Evolutionary conservation across 805 yeast genomes (phyloP).

Genomic region (Kluyveromyces nonfermentans): DNA sequence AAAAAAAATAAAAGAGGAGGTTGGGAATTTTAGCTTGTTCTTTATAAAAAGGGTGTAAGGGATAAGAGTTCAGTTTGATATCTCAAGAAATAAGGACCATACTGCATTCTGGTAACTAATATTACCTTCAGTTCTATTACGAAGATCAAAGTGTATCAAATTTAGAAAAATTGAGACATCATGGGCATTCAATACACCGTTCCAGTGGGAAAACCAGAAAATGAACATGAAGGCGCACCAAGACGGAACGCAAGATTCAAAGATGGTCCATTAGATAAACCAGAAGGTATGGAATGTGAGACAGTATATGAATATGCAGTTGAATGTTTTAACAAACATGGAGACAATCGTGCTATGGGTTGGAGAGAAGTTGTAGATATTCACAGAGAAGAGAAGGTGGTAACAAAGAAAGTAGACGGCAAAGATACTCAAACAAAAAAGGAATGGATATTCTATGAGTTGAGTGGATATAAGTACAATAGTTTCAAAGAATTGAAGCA

Average conservation of each 20-base stretch:
- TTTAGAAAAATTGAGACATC: neutral
- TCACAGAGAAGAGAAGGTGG: slow-evolving; percentile 64
- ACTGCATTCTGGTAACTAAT: neutral
- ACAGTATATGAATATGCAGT: slow-evolving; percentile 62
- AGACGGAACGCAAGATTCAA: slow-evolving; percentile 46
- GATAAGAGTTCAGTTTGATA: neutral
- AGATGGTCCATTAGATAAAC: slow-evolving; percentile 46
- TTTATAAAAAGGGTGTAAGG: neutral
- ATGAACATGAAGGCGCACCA: slow-evolving; percentile 74
- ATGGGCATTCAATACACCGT: slow-evolving; percentile 32
- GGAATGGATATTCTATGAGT: slow-evolving; percentile 80
- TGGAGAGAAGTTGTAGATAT: slow-evolving; percentile 69
- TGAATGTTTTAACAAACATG: slow-evolving; percentile 52
- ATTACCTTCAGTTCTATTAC: neutral
- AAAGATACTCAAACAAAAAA: slow-evolving; percentile 62
- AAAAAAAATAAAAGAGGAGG: neutral
- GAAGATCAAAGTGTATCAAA: neutral
- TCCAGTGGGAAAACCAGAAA: slow-evolving; percentile 57
- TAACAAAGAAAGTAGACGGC: slow-evolving; percentile 74
- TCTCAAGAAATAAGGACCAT: neutral
- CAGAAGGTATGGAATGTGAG: slow-evolving; percentile 51
- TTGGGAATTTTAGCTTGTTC: neutral
- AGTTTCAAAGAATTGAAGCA: slow-evolving; percentile 49
- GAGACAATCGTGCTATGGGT: slow-evolving; percentile 51
- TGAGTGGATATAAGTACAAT: slow-evolving; percentile 59